phyloP scores from a whole-genome alignment of 208 protist species.

The Trypanosoma caninum region DNA sequence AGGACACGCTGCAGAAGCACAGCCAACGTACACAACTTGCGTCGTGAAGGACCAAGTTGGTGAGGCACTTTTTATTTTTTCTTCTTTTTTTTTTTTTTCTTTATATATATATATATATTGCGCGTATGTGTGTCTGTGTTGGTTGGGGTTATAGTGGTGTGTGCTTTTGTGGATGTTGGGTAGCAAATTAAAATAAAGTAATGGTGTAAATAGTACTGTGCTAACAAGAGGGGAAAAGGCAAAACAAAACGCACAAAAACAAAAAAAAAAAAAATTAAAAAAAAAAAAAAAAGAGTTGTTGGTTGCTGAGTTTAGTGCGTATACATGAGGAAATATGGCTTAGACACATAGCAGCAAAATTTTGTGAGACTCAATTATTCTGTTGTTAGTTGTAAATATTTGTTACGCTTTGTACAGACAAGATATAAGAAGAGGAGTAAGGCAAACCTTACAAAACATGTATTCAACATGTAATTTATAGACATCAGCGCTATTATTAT shows the following conservation, averaged over 20 bases:
- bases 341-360: too few relatives aligned
- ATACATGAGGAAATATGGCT: too few relatives aligned
- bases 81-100: too few relatives aligned
- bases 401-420: too few relatives aligned
- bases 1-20: conserved; percentile 59
- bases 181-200: not conserved
- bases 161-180: too few relatives aligned
- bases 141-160: not conserved
- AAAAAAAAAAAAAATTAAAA: not conserved
- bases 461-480: too few relatives aligned
- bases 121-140: not conserved
- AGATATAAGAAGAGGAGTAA: too few relatives aligned
- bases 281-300: not conserved
- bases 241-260: not conserved
- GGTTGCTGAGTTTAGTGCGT: too few relatives aligned
- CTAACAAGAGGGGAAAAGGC: not conserved
- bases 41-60: not conserved
- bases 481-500: too few relatives aligned
- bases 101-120: not conserved
- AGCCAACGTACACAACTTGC: not conserved
- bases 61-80: not conserved
- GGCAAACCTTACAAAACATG: too few relatives aligned
- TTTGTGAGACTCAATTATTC: too few relatives aligned
- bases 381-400: too few relatives aligned
- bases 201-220: not conserved